A percentile compares a stretch with the other conserved stretches of the same genome.
phyloP scores from a whole-genome alignment of 495 filamentous ascomycete genomes.

The Aspergillus bridgeri region DNA sequence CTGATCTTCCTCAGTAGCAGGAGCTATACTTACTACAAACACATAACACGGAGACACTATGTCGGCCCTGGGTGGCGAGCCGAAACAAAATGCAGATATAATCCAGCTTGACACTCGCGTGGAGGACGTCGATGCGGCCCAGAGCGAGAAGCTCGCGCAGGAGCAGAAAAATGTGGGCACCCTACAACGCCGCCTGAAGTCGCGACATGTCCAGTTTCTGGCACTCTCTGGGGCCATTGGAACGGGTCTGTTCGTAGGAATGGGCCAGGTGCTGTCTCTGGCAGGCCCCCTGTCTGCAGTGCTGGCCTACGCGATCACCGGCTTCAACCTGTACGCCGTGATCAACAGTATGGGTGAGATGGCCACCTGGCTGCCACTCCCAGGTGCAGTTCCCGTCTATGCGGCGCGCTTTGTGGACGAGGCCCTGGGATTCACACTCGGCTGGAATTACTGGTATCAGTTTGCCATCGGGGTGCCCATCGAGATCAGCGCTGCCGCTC shows the following conservation, averaged over 20 bases:
- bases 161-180: conserved; percentile 12
- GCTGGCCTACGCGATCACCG: conserved; percentile 62
- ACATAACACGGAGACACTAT: not conserved
- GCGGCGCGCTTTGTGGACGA: conserved; percentile 63
- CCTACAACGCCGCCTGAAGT: conserved; percentile 54
- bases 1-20: too few species aligned
- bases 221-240: conserved; percentile 56
- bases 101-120: not conserved
- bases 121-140: not conserved
- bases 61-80: not conserved
- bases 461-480: conserved; percentile 57
- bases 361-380: conserved; percentile 67
- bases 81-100: not conserved
- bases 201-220: conserved; percentile 62
- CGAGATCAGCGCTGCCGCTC: conserved; percentile 61
- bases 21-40: too few species aligned
- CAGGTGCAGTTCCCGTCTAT: conserved; percentile 65
- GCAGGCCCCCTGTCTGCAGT: conserved; percentile 62
- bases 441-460: conserved; percentile 60
- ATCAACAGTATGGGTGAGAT: conserved; percentile 58
- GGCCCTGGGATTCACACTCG: conserved; percentile 65
- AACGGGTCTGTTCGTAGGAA: conserved; percentile 69
- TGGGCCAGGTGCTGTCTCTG: conserved; percentile 56
- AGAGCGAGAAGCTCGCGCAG: not conserved
- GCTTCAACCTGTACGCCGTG: conserved; percentile 51